Conservation (phyloP, 2,329 filamentous ascomycete genomes). For the Cyphellophora europaea region DNA sequence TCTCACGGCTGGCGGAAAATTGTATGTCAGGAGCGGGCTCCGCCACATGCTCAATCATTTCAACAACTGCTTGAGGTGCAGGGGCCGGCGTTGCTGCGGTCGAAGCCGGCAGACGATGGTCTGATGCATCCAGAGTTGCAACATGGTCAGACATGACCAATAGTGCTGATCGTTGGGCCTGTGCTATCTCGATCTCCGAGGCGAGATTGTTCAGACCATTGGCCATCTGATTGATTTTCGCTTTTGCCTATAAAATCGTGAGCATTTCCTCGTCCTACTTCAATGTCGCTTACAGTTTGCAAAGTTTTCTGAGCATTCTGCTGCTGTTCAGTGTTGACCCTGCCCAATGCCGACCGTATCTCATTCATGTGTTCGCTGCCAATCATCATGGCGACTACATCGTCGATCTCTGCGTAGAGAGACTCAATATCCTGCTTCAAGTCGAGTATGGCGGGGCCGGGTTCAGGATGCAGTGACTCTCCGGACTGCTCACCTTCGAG, state of each 20-base stretch:
- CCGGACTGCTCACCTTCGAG: constrained; percentile 2
- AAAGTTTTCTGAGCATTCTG: neutral
- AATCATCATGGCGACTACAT: constrained; percentile 15
- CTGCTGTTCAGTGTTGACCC: neutral
- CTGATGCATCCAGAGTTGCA: no score
- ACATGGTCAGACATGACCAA: no score
- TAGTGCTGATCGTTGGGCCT: neutral
- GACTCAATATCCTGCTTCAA: constrained; percentile 11
- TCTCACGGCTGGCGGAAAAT: no score
- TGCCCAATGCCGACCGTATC: neutral
- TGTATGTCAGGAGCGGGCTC: no score
- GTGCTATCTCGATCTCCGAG: neutral
- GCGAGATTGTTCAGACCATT: neutral
- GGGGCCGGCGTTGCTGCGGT: no score
- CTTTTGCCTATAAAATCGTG: neutral
- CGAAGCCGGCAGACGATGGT: no score
- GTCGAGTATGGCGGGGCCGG: neutral
- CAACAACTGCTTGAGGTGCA: no score
- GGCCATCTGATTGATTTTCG: neutral
- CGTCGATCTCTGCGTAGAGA: constrained; percentile 15
- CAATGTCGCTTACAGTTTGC: neutral
- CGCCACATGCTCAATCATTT: no score
- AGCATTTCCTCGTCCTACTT: neutral
- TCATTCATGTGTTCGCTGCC: constrained; percentile 8
- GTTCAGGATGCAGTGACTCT: neutral